Percentiles rank a stretch among this genome's conserved stretches.
These are phyloP conservation scores for Plasmodium chabaudi DNA, from an alignment of 169 alveolate species.

Conservation along the genomic window DNA sequence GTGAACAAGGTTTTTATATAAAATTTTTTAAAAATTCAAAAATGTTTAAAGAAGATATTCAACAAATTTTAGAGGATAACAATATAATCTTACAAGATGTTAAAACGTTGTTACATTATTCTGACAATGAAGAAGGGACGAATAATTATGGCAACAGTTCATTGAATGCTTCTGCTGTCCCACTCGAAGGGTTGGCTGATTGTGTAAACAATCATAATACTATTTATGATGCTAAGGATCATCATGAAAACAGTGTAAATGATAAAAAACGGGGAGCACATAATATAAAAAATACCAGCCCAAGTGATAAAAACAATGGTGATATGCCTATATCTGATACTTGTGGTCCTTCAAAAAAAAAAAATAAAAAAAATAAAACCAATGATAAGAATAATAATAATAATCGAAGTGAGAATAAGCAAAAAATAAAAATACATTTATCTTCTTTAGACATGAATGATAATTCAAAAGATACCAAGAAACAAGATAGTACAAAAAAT, in stretches of 20 bases:
- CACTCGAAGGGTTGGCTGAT: too few relatives aligned
- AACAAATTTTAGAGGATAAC: conserved; percentile 25
- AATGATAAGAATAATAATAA: neutral
- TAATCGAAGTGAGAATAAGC: neutral
- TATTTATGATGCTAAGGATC: neutral
- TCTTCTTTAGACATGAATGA: conserved; percentile 21
- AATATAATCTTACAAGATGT: conserved; percentile 29
- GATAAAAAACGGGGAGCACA: neutral
- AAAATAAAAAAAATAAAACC: neutral
- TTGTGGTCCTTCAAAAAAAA: neutral
- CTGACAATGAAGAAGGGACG: conserved; percentile 6
- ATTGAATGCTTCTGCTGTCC: too few relatives aligned
- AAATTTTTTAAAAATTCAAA: conserved; percentile 22
- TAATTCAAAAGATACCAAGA: neutral
- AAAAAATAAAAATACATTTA: conserved; percentile 51
- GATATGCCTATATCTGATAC: neutral
- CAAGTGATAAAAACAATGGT: neutral
- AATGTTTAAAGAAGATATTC: conserved; percentile 6
- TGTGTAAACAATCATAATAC: too few relatives aligned
- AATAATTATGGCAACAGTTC: neutral
- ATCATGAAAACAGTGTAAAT: neutral
- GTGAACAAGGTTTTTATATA: conserved; percentile 51
- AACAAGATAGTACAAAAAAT: conserved; percentile 3
- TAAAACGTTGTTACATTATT: conserved; percentile 1
- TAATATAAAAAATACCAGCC: neutral